phyloP scores from a whole-genome alignment of 2,329 filamentous ascomycete genomes.

The Sphaerostilbella broomeana region DNA sequence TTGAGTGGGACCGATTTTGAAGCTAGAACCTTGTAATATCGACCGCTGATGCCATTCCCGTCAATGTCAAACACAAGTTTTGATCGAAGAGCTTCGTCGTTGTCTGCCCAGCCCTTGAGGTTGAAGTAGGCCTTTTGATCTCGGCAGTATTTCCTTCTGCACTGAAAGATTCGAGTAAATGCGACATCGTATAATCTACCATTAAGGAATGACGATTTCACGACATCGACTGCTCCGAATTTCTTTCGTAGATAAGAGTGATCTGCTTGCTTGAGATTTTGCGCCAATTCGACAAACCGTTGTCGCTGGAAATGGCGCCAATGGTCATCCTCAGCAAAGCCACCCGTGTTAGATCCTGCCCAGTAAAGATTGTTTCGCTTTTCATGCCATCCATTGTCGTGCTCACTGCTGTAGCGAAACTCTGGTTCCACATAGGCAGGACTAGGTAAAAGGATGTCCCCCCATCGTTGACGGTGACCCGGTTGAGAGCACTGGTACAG shows the following conservation, averaged over 20 bases:
- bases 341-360: conserved; percentile 51
- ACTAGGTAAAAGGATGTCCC: conserved; percentile 47
- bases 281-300: conserved; percentile 34
- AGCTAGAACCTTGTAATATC: conserved; percentile 45
- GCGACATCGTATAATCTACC: conserved; percentile 35
- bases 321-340: conserved; percentile 25
- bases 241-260: conserved; percentile 28
- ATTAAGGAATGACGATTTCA: conserved; percentile 29
- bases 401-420: conserved; percentile 33
- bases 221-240: conserved; percentile 14
- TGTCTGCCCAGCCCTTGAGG: conserved; percentile 25
- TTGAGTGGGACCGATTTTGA: conserved; percentile 44
- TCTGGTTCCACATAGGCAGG: conserved; percentile 40
- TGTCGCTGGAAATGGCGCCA: conserved; percentile 44
- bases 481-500: conserved; percentile 41
- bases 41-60: conserved; percentile 49
- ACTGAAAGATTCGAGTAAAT: conserved; percentile 42
- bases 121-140: conserved; percentile 28
- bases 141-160: conserved; percentile 30
- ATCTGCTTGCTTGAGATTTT: conserved; percentile 22
- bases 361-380: conserved; percentile 50
- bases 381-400: conserved; percentile 40
- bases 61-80: conserved; percentile 46
- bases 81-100: conserved; percentile 31
- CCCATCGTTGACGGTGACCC: conserved; percentile 40